Percentiles rank a stretch among this genome's conserved stretches.
phyloP scores from a whole-genome alignment of 2,329 filamentous ascomycete genomes.

The Fusarium kyushuense region DNA sequence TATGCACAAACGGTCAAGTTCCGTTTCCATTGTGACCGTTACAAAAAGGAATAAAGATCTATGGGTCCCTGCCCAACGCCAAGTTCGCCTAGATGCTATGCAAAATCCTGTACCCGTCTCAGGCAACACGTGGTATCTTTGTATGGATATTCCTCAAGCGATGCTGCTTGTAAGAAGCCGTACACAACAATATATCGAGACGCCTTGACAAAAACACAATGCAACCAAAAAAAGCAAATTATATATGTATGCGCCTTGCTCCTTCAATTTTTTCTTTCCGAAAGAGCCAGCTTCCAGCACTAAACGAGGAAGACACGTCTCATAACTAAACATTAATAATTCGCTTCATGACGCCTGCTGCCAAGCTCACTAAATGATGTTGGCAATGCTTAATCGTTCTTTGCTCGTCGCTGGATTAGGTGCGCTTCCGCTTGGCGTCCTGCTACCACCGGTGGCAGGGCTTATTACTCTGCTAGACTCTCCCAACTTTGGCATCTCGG shows the following conservation, averaged over 20 bases:
- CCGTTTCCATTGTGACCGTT: slow-evolving; percentile 31
- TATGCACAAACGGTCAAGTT: slow-evolving; percentile 21
- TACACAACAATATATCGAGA: slow-evolving; percentile 23
- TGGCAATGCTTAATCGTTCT: slow-evolving; percentile 58
- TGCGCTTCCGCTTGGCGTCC: slow-evolving; percentile 36
- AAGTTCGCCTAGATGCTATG: slow-evolving; percentile 35
- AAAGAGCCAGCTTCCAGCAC: slow-evolving; percentile 29
- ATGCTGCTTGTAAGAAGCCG: slow-evolving; percentile 17
- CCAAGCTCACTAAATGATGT: slow-evolving; percentile 55
- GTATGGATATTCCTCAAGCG: slow-evolving; percentile 13
- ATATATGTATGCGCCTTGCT: slow-evolving; percentile 28
- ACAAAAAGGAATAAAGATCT: slow-evolving; percentile 31
- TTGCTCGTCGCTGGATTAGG: slow-evolving; percentile 38
- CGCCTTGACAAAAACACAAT: slow-evolving; percentile 21
- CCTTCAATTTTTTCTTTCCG: slow-evolving; percentile 23
- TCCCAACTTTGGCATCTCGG: slow-evolving; percentile 43
- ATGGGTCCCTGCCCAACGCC: slow-evolving; percentile 35
- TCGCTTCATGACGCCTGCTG: slow-evolving; percentile 10
- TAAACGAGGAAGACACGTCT: slow-evolving; percentile 19
- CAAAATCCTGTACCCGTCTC: slow-evolving; percentile 33
- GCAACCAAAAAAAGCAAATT: slow-evolving; percentile 22
- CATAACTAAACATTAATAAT: slow-evolving; percentile 44
- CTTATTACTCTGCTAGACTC: slow-evolving; percentile 48
- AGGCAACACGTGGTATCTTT: slow-evolving; percentile 39
- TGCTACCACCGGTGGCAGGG: slow-evolving; percentile 45